Evolutionary conservation across 2,329 filamentous ascomycete species (phyloP).

Genomic region (Ophiosphaerella herpotricha): DNA sequence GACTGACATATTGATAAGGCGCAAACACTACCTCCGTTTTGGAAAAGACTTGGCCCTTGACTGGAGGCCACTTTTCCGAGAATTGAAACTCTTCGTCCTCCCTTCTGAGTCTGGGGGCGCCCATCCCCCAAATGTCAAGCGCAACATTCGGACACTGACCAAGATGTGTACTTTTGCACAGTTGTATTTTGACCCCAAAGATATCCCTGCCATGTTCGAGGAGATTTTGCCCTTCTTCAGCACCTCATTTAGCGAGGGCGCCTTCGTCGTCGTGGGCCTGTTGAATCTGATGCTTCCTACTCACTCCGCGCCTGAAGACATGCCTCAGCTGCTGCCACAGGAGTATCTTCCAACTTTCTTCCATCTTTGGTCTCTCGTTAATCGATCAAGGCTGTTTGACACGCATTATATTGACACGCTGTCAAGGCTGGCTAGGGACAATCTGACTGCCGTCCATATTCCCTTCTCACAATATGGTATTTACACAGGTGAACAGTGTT

Average conservation of each 20-base stretch:
- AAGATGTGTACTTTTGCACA: slow-evolving; percentile 91
- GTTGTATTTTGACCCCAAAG: slow-evolving; percentile 87
- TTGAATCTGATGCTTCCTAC: slow-evolving; percentile 90
- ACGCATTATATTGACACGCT: slow-evolving; percentile 86
- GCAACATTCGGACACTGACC: slow-evolving; percentile 73
- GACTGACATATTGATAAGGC: slow-evolving; percentile 59
- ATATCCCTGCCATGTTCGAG: slow-evolving; percentile 72
- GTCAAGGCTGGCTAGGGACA: slow-evolving; percentile 84
- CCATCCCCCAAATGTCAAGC: slow-evolving; percentile 65
- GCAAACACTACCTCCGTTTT: slow-evolving; percentile 92
- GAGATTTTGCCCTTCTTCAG: slow-evolving; percentile 71
- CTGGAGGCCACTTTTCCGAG: slow-evolving; percentile 91
- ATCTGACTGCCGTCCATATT: slow-evolving; percentile 73
- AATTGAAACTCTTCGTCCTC: slow-evolving; percentile 87
- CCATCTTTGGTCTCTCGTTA: slow-evolving; percentile 93
- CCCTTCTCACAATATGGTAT: slow-evolving; percentile 86
- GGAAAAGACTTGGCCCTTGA: slow-evolving; percentile 88
- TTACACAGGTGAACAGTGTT: slow-evolving; percentile 89
- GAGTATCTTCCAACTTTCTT: slow-evolving; percentile 93
- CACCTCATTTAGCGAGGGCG: slow-evolving; percentile 87
- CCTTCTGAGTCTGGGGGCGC: slow-evolving; percentile 76
- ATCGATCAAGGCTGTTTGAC: slow-evolving; percentile 85
- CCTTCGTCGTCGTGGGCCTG: slow-evolving; percentile 87
- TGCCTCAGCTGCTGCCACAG: slow-evolving; percentile 79
- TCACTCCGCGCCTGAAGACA: slow-evolving; percentile 71